phyloP scores from a whole-genome alignment of 495 filamentous ascomycete genomes.

The Pseudevernia furfuracea region DNA sequence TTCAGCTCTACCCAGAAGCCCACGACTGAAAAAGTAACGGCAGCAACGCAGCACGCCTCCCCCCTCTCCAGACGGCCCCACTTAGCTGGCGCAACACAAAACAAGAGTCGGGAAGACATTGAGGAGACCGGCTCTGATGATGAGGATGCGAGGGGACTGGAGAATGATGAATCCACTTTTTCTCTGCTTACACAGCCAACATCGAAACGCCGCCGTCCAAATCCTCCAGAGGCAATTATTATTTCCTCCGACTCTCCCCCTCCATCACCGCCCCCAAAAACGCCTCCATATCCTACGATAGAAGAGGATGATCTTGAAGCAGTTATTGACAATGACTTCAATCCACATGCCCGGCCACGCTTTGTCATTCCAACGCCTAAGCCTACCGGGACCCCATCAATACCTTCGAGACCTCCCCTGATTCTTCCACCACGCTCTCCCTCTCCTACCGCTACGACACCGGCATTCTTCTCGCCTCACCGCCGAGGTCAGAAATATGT shows the following conservation, averaged over 20 bases:
- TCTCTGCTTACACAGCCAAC: background rate
- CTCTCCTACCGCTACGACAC: background rate
- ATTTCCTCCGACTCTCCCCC: constrained; percentile 14
- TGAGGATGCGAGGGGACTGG: background rate
- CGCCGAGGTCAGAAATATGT: constrained; percentile 34
- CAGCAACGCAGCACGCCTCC: constrained; percentile 1
- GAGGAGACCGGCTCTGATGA: constrained; percentile 12
- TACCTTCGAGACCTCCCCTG: constrained; percentile 8
- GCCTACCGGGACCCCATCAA: background rate
- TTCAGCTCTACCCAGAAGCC: constrained; percentile 9
- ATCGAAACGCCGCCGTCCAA: constrained; percentile 15
- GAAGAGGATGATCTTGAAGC: background rate
- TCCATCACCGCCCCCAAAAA: constrained; percentile 8
- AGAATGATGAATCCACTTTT: background rate
- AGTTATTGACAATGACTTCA: background rate
- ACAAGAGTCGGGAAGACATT: constrained; percentile 10
- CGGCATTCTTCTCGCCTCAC: constrained; percentile 35
- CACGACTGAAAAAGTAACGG: constrained; percentile 1
- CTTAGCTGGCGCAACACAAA: background rate
- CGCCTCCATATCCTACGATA: constrained; percentile 12
- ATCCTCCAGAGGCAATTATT: constrained; percentile 12
- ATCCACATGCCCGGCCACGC: constrained; percentile 1
- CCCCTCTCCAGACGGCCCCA: constrained; percentile 5
- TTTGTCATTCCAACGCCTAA: constrained; percentile 11
- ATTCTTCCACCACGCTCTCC: constrained; percentile 12